Base-by-base conservation (phyloP, 129 eudicot genomes). In the Deinandra increscens region DNA sequence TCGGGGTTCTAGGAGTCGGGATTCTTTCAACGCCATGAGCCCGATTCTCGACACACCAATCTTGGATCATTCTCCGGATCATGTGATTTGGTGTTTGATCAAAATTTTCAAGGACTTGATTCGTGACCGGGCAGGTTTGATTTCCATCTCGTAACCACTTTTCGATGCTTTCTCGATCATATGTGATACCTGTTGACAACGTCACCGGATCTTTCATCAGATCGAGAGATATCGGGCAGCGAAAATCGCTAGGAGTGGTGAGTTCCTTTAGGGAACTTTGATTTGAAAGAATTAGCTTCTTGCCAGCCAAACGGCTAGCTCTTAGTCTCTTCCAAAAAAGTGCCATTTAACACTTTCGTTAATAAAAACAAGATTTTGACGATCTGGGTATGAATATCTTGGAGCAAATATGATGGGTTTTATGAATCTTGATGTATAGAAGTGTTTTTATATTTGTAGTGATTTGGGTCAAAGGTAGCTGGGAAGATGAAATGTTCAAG, bases 191-290 rank as follows among this genome's bases (percentile, higher is more conserved):
- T 1, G 99, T 85, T 2, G 97, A 78, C 8, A 94, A 60, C 26
- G 96, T 85, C 63, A 94, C 99, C 9, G 99, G 99, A 82, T 94
- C 99, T 65, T 90, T 89, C 96, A 94, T 94, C 61, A 89, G 48
- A 42, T 94, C 97, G 3, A 94, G 85, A 3, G 99, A 89, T 29
- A 94, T 82, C 12, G 99, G 99, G 62, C 99, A 94, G n/a, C 78
- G 85, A 50, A 89, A 94, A 72, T 90, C 93, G 7, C 78, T 71
- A 4, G 99, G 97, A 72, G 85, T 87, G 0, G 66, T 72, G 49
- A 90, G 87, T 70, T 94, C 97, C 48, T 65, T 19, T 7, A 64
- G 7, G 99, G 97, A 72, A 69, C 64, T 69, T 18, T 45, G 80
- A 6, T 67, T 79, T 1, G 59, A 29, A 34, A 61, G 33, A 54